Percentiles rank a stretch among this genome's conserved stretches.
Conservation (phyloP, 352 stramenopile species). For the Globisporangium viniferum region DNA sequence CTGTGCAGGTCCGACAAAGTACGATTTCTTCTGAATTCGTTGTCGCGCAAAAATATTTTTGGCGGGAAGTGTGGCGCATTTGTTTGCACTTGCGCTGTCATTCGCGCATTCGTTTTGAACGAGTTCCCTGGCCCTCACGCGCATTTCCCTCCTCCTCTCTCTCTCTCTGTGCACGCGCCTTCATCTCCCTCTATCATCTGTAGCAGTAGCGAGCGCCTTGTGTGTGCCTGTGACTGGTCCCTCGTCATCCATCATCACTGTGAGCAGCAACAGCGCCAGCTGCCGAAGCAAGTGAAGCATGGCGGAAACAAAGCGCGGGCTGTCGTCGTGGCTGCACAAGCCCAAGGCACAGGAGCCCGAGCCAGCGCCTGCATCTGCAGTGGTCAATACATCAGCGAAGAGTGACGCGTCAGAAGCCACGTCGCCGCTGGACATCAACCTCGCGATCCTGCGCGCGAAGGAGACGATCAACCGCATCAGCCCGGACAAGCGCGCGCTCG, state of each 20-base stretch:
- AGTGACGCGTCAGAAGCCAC: slow-evolving; percentile 7
- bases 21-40: slow-evolving; percentile 3
- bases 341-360: slow-evolving; percentile 9
- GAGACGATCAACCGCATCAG: slow-evolving; percentile 51
- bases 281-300: slow-evolving; percentile 11
- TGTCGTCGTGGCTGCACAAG: slow-evolving; percentile 41
- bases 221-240: background rate
- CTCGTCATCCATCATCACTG: slow-evolving; percentile 3
- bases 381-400: background rate
- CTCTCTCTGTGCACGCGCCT: background rate
- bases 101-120: slow-evolving; percentile 4
- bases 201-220: too few species aligned
- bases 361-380: background rate
- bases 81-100: background rate
- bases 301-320: slow-evolving; percentile 24
- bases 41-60: slow-evolving; percentile 7
- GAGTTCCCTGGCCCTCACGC: background rate
- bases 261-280: background rate
- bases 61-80: slow-evolving; percentile 13
- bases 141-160: background rate
- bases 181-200: too few species aligned
- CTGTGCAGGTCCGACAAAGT: background rate
- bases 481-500: slow-evolving; percentile 43
- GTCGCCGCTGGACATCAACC: slow-evolving; percentile 40
- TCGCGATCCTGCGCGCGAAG: slow-evolving; percentile 34